A percentile compares a stretch with the other conserved stretches of the same genome.
Conservation (phyloP, 2,329 filamentous ascomycete genomes). For the Talaromyces sp. region DNA sequence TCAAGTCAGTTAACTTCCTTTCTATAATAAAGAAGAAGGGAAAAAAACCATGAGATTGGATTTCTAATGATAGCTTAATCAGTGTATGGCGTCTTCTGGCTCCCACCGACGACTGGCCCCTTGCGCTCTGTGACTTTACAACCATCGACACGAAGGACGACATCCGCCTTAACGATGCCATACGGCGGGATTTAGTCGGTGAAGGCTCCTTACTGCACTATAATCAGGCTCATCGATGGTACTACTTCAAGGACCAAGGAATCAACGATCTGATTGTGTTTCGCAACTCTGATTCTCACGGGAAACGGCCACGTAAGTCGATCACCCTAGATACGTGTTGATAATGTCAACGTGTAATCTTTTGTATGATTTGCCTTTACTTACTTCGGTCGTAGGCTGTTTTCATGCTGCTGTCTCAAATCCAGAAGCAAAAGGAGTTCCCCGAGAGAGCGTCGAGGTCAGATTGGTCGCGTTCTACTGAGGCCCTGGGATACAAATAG, state of each 20-base stretch:
- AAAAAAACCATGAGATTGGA: not conserved
- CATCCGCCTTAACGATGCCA: not conserved
- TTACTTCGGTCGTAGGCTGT: not conserved
- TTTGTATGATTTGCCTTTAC: not conserved
- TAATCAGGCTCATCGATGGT: not conserved
- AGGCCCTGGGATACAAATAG: too few species aligned
- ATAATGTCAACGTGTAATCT: not conserved
- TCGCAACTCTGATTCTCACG: not conserved
- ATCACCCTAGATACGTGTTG: not conserved
- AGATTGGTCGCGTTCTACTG: constrained; percentile 3
- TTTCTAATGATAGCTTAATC: not conserved
- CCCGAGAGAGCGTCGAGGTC: constrained; percentile 1
- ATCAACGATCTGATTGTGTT: constrained; percentile 1
- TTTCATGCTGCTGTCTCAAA: constrained; percentile 2
- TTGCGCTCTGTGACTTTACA: constrained; percentile 1
- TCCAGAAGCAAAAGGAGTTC: not conserved
- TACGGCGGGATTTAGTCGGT: not conserved
- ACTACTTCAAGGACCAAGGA: not conserved
- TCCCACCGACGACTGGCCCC: constrained; percentile 2
- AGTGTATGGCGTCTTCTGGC: constrained; percentile 3
- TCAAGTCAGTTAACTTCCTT: not conserved
- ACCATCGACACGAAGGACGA: not conserved
- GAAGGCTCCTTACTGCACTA: not conserved
- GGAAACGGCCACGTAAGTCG: not conserved
- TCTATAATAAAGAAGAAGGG: not conserved